Base-by-base conservation (phyloP, 495 filamentous ascomycete species). In the Aspergillus homomorphus region DNA sequence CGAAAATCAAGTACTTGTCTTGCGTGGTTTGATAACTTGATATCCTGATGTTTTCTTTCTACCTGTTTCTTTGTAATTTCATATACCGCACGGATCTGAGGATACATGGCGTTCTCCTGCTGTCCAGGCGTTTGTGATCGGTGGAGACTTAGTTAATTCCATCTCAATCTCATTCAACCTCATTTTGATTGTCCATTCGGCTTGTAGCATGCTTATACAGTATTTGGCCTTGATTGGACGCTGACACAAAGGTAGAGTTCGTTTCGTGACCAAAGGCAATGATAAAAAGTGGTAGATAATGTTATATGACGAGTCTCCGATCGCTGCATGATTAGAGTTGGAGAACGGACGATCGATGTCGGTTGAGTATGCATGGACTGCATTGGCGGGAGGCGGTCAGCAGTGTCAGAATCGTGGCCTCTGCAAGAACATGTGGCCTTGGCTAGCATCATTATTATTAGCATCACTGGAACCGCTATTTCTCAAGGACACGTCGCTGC, bases 361-460 rank as follows among this genome's bases (percentile, higher is more conserved):
- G 26, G 22, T 50, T 50, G 46, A 45, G 16, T 20, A 45, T n/a
- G 43, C 43, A 45, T 45, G 5, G 26, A 45, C 43, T 15, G 43
- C 45, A 46, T 20, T 26, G 46, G 22, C 46, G 19, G 33, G 33
- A 77, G 71, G 75, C 76, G 71, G 74, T 77, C 69, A 77, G 66
- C 51, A 54, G 59, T 61, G 67, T 69, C 71, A 73, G 59, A 71
- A 70, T 70, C 45, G 55, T 59, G 61, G 60, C 58, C 33, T 30
- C 64, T 62, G 62, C 62, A 64, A 67, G 67, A 69, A 68, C 66
- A 74, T 69, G 69, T 76, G 73, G 67, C 71, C 69, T 72, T 57
- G 48, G 45, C 53, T 42, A 28, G 26, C 58, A 57, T 64, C 41
- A 51, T 45, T 58, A 61, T 52, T 45, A 48, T 56, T 54, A 46